Conservation (phyloP, 2,329 filamentous ascomycete genomes). For the Fusarium sp. region DNA sequence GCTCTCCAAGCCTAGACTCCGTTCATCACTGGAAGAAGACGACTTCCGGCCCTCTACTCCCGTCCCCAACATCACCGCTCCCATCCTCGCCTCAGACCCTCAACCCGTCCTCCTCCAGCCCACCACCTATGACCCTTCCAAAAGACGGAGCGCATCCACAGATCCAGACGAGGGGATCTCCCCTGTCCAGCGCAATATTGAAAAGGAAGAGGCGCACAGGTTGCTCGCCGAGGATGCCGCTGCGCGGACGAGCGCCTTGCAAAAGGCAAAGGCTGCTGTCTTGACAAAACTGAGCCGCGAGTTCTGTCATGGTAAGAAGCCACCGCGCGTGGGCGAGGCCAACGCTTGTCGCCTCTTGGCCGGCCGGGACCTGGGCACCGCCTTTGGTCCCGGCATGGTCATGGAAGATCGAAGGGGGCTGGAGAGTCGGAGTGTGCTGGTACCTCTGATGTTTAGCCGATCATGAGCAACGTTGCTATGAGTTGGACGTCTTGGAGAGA, state of each 20-base stretch:
- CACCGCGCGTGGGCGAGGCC: conserved; percentile 45
- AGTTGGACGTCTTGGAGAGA: conserved; percentile 17
- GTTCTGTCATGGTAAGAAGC: conserved; percentile 50
- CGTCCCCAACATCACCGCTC: conserved; percentile 57
- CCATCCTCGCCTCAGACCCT: conserved; percentile 60
- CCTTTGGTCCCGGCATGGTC: conserved; percentile 48
- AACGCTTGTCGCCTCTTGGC: conserved; percentile 49
- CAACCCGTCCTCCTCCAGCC: conserved; percentile 67
- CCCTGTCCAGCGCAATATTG: conserved; percentile 67
- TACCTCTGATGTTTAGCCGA: conserved; percentile 70
- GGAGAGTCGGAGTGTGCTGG: conserved; percentile 64
- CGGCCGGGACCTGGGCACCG: conserved; percentile 44
- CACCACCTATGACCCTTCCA: conserved; percentile 63
- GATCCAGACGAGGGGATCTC: conserved; percentile 59
- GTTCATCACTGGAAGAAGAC: conserved; percentile 40
- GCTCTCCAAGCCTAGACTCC: conserved; percentile 38
- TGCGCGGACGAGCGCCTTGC: conserved; percentile 64
- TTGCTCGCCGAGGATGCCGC: conserved; percentile 67
- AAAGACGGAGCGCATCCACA: conserved; percentile 23
- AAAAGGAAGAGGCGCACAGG: conserved; percentile 66
- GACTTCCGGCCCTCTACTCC: conserved; percentile 42
- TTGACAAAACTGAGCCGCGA: conserved; percentile 68
- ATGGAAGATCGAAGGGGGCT: conserved; percentile 57
- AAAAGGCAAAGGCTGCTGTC: conserved; percentile 69
- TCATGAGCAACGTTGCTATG: conserved; percentile 36